A percentile compares a stretch with the other conserved stretches of the same genome.
These are phyloP conservation scores for Trichoderma virens DNA, from an alignment of 495 filamentous ascomycete genomes.

Conservation along the genomic window DNA sequence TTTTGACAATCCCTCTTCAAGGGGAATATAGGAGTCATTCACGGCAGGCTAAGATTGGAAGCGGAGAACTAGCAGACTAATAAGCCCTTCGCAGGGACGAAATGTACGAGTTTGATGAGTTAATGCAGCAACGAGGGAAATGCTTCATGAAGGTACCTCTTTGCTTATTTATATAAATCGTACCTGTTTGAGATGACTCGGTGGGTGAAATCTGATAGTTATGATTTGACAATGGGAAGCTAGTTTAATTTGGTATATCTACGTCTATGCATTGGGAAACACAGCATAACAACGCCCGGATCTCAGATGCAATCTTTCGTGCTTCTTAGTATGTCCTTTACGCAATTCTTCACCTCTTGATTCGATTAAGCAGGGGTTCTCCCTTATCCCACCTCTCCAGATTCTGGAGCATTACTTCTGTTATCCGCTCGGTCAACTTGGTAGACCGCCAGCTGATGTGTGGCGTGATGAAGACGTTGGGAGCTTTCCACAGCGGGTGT, in stretches of 20 bases:
- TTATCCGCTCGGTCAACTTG: conserved; percentile 50
- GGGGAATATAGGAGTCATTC: background rate
- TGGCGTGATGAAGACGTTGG: conserved; percentile 70
- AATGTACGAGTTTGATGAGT: conserved; percentile 2
- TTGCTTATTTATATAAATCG: background rate
- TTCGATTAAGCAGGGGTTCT: conserved; percentile 25
- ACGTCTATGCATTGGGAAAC: background rate
- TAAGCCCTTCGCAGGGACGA: background rate
- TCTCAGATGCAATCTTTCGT: background rate
- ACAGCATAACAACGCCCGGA: background rate
- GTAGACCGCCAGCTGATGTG: conserved; percentile 62
- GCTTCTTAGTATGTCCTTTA: background rate
- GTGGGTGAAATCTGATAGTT: background rate
- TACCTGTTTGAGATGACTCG: background rate
- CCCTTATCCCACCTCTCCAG: conserved; percentile 23
- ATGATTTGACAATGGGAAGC: background rate
- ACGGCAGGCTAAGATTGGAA: background rate
- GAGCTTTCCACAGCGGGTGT: conserved; percentile 62
- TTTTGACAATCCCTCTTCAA: background rate
- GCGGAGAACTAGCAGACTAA: background rate
- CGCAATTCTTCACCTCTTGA: conserved; percentile 17
- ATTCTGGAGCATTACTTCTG: conserved; percentile 43
- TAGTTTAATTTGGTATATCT: background rate
- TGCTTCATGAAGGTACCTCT: conserved; percentile 21
- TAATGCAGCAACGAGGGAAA: background rate